Percentiles rank a stretch among this genome's conserved stretches.
phyloP scores from a whole-genome alignment of 2,329 filamentous ascomycete species.

The Colletotrichum orbiculare region DNA sequence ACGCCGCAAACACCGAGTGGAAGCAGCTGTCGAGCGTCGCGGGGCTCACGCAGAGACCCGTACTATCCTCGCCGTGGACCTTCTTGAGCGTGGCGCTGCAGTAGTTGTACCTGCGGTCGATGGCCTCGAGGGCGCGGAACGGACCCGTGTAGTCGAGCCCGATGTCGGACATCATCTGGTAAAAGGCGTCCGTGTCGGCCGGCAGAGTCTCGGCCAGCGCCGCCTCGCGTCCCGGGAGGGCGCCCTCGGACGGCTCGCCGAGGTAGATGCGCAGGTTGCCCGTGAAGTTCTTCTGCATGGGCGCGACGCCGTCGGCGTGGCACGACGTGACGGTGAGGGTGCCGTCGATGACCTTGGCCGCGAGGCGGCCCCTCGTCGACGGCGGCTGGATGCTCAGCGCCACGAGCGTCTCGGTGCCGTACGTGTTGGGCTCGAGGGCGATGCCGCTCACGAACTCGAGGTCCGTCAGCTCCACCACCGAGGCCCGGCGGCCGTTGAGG shows the following conservation, averaged over 20 bases:
- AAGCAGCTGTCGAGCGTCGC: constrained; percentile 48
- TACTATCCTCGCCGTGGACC: constrained; percentile 40
- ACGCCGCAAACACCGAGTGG: constrained; percentile 48
- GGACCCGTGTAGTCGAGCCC: constrained; percentile 39
- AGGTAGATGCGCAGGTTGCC: constrained; percentile 39
- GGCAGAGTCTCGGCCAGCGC: constrained; percentile 35
- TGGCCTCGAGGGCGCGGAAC: constrained; percentile 38
- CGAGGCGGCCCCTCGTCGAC: constrained; percentile 30
- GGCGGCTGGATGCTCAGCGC: constrained; percentile 37
- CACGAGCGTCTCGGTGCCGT: constrained; percentile 41
- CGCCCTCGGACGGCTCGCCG: constrained; percentile 36
- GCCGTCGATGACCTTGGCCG: constrained; percentile 30
- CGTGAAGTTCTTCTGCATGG: constrained; percentile 37
- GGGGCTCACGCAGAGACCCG: constrained; percentile 46
- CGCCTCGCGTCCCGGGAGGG: constrained; percentile 34
- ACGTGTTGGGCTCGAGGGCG: constrained; percentile 41
- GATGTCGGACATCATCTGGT: constrained; percentile 36
- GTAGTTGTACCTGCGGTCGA: constrained; percentile 34
- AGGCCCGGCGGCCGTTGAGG: constrained; percentile 40
- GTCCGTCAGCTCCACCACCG: constrained; percentile 46
- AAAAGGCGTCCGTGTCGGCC: constrained; percentile 39
- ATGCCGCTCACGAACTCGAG: constrained; percentile 48
- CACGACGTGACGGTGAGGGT: constrained; percentile 36
- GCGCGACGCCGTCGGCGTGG: constrained; percentile 30
- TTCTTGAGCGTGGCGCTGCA: constrained; percentile 36